Evolutionary conservation across 768 basidiomycete genomes (phyloP).

Genomic region (Hygrophorus pudorinus): DNA sequence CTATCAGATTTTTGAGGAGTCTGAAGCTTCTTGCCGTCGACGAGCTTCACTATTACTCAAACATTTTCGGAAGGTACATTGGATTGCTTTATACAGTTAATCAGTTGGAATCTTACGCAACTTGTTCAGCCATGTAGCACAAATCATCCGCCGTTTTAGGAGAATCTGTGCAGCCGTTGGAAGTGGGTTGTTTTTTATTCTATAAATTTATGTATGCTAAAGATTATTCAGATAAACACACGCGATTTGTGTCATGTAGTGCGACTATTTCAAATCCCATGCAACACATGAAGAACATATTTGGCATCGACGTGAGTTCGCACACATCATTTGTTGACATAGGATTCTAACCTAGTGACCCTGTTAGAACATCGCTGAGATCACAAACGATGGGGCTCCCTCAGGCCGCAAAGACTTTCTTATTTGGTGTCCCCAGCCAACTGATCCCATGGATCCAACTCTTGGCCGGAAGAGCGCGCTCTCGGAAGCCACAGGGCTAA

Average conservation of each 20-base stretch:
- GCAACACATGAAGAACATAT: constrained; percentile 67
- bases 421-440: constrained; percentile 62
- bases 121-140: constrained; percentile 59
- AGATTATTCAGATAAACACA: constrained; percentile 33
- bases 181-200: constrained; percentile 35
- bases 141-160: constrained; percentile 66
- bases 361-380: constrained; percentile 46
- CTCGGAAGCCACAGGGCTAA: constrained; percentile 58
- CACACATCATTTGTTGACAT: neutral
- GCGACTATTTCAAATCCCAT: constrained; percentile 76
- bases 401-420: constrained; percentile 72
- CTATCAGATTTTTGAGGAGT: constrained; percentile 59
- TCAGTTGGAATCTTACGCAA: neutral
- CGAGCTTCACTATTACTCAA: constrained; percentile 81
- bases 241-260: constrained; percentile 75
- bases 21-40: constrained; percentile 74
- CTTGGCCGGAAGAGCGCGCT: constrained; percentile 51
- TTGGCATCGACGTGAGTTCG: constrained; percentile 42
- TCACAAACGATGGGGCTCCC: constrained; percentile 78
- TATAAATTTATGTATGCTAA: neutral
- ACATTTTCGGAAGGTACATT: constrained; percentile 64
- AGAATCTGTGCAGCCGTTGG: constrained; percentile 70
- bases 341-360: neutral
- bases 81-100: neutral
- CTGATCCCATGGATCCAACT: constrained; percentile 42